Conservation (phyloP, 2,329 filamentous ascomycete genomes). For the Didymella exigua region DNA sequence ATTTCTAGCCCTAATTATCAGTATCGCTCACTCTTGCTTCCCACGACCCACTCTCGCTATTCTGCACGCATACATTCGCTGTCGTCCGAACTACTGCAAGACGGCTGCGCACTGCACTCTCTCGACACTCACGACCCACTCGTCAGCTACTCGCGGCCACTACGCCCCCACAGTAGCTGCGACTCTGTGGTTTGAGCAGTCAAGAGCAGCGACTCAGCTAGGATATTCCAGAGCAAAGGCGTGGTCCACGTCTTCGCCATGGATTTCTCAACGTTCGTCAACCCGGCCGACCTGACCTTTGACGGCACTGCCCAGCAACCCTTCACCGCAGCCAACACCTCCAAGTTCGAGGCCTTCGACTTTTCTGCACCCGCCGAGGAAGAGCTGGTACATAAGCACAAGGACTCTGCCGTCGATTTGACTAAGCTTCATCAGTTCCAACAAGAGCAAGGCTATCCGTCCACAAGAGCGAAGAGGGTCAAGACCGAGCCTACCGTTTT, state of each 20-base stretch:
- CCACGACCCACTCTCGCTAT: slow-evolving; percentile 1
- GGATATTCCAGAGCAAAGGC: background rate
- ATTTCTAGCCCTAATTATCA: slow-evolving; percentile 11
- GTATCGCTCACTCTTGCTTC: slow-evolving; percentile 1
- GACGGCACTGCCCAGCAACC: slow-evolving; percentile 14
- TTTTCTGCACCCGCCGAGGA: slow-evolving; percentile 22
- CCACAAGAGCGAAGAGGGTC: slow-evolving; percentile 21
- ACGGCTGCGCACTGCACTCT: slow-evolving; percentile 9
- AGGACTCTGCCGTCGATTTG: slow-evolving; percentile 35
- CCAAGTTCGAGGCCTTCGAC: slow-evolving; percentile 25
- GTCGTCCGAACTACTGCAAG: slow-evolving; percentile 14
- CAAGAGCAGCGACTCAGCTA: background rate
- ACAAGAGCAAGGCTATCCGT: slow-evolving; percentile 13
- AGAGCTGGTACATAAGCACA: slow-evolving; percentile 26
- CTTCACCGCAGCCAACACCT: slow-evolving; percentile 11
- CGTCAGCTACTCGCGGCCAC: background rate
- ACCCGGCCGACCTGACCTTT: slow-evolving; percentile 19
- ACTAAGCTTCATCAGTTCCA: slow-evolving; percentile 22
- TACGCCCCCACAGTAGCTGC: slow-evolving; percentile 1
- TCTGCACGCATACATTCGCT: background rate
- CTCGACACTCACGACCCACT: slow-evolving; percentile 12
- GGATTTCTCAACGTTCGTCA: slow-evolving; percentile 23
- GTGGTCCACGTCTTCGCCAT: slow-evolving; percentile 20
- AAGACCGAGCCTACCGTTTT: slow-evolving; percentile 20
- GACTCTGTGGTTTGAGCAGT: background rate